phyloP scores from a whole-genome alignment of 352 stramenopile genomes.

The Aphanomyces euteiches region DNA sequence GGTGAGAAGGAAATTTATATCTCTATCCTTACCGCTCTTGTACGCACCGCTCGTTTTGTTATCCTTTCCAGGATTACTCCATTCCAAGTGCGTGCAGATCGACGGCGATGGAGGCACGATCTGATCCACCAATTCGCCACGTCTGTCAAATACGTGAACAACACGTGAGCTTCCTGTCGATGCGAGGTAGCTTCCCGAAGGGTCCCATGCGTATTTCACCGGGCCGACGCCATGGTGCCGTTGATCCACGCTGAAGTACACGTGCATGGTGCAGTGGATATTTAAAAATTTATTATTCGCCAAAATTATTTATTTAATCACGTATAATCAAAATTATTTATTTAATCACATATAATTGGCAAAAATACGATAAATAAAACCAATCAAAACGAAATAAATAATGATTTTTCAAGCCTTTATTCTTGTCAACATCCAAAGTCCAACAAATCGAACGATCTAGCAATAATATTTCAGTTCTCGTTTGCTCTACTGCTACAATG shows the following conservation, averaged over 20 bases:
- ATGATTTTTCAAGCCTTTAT: not conserved
- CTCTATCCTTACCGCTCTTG: not conserved
- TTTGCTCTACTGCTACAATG: no score
- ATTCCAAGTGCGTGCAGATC: slow-evolving; percentile 64
- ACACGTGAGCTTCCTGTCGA: slow-evolving; percentile 69
- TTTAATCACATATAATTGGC: not conserved
- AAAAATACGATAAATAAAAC: no score
- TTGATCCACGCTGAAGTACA: slow-evolving; percentile 78
- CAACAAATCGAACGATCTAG: no score
- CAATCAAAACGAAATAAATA: not conserved
- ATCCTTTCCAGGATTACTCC: slow-evolving; percentile 44
- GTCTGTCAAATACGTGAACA: slow-evolving; percentile 65
- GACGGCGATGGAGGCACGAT: slow-evolving; percentile 64
- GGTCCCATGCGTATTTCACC: slow-evolving; percentile 79
- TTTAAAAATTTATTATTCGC: slow-evolving; percentile 4
- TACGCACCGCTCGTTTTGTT: slow-evolving; percentile 5
- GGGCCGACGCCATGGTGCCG: slow-evolving; percentile 64
- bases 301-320: not conserved
- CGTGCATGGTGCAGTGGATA: slow-evolving; percentile 45
- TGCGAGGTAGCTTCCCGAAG: slow-evolving; percentile 68
- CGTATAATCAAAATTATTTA: not conserved
- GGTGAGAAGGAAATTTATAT: not conserved
- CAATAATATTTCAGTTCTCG: no score
- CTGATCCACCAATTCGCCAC: slow-evolving; percentile 73
- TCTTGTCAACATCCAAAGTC: not conserved